Percentiles rank a stretch among this genome's conserved stretches.
These are phyloP conservation scores for Eimeria mitis DNA, from an alignment of 169 alveolate species.

Conservation along the genomic window DNA sequence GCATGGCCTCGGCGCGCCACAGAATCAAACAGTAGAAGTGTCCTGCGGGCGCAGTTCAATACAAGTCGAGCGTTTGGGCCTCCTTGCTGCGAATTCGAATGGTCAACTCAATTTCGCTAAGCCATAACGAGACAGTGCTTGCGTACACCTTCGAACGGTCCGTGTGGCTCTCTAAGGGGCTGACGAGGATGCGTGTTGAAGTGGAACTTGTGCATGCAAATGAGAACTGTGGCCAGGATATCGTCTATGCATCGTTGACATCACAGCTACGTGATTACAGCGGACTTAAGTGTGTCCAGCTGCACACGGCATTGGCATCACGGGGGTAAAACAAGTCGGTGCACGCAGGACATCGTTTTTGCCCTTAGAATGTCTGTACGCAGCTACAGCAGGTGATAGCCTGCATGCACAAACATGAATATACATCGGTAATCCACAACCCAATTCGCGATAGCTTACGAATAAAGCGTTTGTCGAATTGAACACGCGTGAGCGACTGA, in stretches of 20 bases:
- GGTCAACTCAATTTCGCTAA: not conserved
- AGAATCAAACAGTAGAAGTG: not conserved
- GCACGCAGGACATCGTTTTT: slow-evolving; percentile 7
- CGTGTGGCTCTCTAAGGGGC: not conserved
- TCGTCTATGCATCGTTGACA: slow-evolving; percentile 36
- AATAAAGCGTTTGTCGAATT: not conserved
- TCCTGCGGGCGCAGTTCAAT: slow-evolving; percentile 1
- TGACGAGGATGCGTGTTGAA: not conserved
- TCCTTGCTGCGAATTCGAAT: not conserved
- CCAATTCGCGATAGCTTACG: not conserved
- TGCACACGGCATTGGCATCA: not conserved
- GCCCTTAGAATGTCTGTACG: not conserved
- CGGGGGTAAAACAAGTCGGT: not conserved
- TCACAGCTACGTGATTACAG: not conserved
- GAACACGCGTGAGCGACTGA: not conserved
- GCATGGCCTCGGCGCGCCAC: not conserved
- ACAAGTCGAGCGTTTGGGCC: not conserved
- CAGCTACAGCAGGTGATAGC: slow-evolving; percentile 1
- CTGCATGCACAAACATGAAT: not conserved
- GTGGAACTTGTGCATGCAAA: not conserved
- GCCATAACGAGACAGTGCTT: not conserved
- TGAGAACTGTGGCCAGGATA: not conserved
- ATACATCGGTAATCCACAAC: not conserved
- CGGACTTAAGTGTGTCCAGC: not conserved
- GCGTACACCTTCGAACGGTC: not conserved